Evolutionary conservation across 371 early-diverging fungal species (phyloP).

Genomic region (Actinomortierella wolfii): DNA sequence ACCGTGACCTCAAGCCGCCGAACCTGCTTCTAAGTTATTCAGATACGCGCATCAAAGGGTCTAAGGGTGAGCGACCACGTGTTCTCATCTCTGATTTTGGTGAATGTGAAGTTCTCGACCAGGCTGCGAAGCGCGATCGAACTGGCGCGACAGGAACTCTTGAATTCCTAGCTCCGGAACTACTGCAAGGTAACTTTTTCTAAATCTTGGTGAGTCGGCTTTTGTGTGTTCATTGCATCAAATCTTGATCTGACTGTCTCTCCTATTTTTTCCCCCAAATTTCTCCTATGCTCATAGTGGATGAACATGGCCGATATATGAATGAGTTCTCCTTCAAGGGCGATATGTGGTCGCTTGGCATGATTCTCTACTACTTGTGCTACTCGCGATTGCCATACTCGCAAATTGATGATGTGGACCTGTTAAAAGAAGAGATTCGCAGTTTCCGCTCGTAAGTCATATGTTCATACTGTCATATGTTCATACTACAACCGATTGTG

Average conservation of each 20-base stretch:
- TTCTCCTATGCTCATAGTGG: too few species aligned
- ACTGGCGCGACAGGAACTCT: conserved; percentile 96
- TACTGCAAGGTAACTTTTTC: conserved; percentile 43
- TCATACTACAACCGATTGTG: too few species aligned
- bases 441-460: conserved; percentile 55
- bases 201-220: too few species aligned
- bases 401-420: conserved; percentile 88
- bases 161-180: conserved; percentile 95
- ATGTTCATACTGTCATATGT: conserved; percentile 32
- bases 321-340: conserved; percentile 83
- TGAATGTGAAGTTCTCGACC: conserved; percentile 85
- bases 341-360: conserved; percentile 96
- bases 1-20: conserved; percentile 92
- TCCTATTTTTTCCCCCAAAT: too few species aligned
- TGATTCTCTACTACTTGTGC: conserved; percentile 90
- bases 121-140: conserved; percentile 62
- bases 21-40: conserved; percentile 84
- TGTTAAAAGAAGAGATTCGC: conserved; percentile 78
- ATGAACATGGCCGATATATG: conserved; percentile 63
- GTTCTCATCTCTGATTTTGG: conserved; percentile 95
- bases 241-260: too few species aligned
- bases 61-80: conserved; percentile 60
- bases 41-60: conserved; percentile 42
- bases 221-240: too few species aligned
- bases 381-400: conserved; percentile 84